Evolutionary conservation across 148 eudicot species (phyloP).

Genomic region (Rhododendron molle): DNA sequence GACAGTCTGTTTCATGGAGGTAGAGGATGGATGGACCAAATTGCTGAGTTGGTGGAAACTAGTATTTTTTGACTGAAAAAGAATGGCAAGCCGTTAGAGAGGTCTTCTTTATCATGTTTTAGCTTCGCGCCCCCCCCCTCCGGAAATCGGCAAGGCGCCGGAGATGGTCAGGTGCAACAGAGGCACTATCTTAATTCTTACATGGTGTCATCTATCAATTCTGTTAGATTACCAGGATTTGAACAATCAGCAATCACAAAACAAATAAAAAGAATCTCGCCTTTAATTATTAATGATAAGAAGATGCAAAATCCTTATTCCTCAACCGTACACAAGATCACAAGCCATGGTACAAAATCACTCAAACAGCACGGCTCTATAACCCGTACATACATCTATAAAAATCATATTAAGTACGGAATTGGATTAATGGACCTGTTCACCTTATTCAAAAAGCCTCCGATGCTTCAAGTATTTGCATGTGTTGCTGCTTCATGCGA

Average conservation of each 20-base stretch:
- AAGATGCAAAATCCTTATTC: background rate
- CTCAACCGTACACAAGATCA: background rate
- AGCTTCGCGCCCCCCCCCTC: too few relatives aligned
- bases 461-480: background rate
- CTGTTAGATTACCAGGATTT: background rate
- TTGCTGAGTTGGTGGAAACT: too few relatives aligned
- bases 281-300: background rate
- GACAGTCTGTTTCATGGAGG: too few relatives aligned
- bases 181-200: too few relatives aligned
- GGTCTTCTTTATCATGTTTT: too few relatives aligned
- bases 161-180: too few relatives aligned
- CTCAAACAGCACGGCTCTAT: background rate
- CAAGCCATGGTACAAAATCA: background rate
- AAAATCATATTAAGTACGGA: background rate
- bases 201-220: too few relatives aligned
- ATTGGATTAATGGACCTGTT: background rate
- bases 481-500: background rate
- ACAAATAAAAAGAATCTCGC: background rate
- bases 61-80: too few relatives aligned
- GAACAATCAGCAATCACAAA: background rate
- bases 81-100: too few relatives aligned
- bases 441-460: too few relatives aligned
- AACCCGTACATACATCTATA: background rate
- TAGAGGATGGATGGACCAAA: too few relatives aligned
- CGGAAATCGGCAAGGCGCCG: too few relatives aligned